Evolutionary conservation across 495 filamentous ascomycete species (phyloP), one percentile per base, ranked within the genome.

Genomic region (Xylona heveae): DNA sequence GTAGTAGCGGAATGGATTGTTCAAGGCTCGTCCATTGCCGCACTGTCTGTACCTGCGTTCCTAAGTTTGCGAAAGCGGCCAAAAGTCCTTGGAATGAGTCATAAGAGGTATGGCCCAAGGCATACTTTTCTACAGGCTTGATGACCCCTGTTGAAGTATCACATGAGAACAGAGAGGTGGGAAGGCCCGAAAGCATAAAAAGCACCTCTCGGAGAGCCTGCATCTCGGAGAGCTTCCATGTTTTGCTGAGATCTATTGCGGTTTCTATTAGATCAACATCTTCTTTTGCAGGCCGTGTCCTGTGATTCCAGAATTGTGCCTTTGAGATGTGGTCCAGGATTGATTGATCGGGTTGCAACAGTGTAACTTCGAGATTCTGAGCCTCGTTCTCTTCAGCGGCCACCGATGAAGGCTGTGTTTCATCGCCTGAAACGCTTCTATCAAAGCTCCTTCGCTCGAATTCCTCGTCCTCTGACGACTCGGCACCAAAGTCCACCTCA

Each of bases 181-280:
- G 66, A 13, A 91, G 53, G 0, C 81, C 83, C 20, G 67, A 61
- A 1, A 95, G 64, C 81, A 92, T 85, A 40, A 78, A 84, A 1
- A 91, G 54, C 1, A 68, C 59, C 40, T 95, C 84, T 25, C 84
- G 71, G 20, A 84, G 55, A 3, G 70, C 47, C 34, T 85, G 76
- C 1, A 77, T 53, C 42, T 88, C 82, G 0, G 78, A 71, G 21
- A 90, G 37, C 33, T 53, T 28, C 40, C 38, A 41, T 39, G 48
- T 40, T 38, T 49, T 38, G 23, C 41, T 36, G 25, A 37, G 20
- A 25, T 43, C 34, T 34, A 44, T 37, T 5, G 43, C 26, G 24
- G 37, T 35, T n/a, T 38, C 35, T 4, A 35, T 30, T 12, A 10
- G 7, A 28, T 17, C 24, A 6, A 28, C 19, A 9, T 30, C 24